Evolutionary conservation across 768 basidiomycete species (phyloP), one percentile per base, ranked within the genome.

Genomic region (Suillus variegatus): DNA sequence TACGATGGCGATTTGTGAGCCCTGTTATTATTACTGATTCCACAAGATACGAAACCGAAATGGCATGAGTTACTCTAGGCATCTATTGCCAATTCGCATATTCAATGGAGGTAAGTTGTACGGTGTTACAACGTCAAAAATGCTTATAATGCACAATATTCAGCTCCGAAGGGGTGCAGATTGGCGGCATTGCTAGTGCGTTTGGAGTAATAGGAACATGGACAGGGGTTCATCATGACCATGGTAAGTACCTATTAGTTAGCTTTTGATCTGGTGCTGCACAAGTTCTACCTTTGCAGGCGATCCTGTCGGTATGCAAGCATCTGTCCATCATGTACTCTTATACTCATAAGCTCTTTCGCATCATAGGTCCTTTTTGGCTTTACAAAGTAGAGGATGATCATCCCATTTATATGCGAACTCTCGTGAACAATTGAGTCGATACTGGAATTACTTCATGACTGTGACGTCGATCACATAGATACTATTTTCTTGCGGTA

Each of bases 121-220:
- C 9, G 10, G 36, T 22, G 60, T 47, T 14, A 52, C 28, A 13
- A 14, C 35, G 12, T 60, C 28, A 47, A 58, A 32, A 10, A 36
- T 65, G 41, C 28, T 56, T 5, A n/a, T 41, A 20, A 64, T 66
- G 40, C 61, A 64, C 49, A 35, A 61, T n/a, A 55, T 71, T 51
- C 67, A 92, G 89, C 67, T 89, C 88, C 18, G 86, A 86, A 73
- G 89, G 87, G 28, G 80, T 88, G 3, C 90, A 92, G 72, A 72
- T 92, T 28, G 90, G 91, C 10, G 82, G 83, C 32, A 78, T 87
- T 20, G 86, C 83, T 36, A 91, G 89, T 72, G 87, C 87, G 13
- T 82, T 82, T 52, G 91, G 91, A 7, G 78, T 92, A 28, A 81
- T 87, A 36, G 90, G 92, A 6, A 79, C 83, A 9, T 93, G 91